Evolutionary conservation across 2,329 filamentous ascomycete genomes (phyloP).

Genomic region (Chaetomium strumarium): DNA sequence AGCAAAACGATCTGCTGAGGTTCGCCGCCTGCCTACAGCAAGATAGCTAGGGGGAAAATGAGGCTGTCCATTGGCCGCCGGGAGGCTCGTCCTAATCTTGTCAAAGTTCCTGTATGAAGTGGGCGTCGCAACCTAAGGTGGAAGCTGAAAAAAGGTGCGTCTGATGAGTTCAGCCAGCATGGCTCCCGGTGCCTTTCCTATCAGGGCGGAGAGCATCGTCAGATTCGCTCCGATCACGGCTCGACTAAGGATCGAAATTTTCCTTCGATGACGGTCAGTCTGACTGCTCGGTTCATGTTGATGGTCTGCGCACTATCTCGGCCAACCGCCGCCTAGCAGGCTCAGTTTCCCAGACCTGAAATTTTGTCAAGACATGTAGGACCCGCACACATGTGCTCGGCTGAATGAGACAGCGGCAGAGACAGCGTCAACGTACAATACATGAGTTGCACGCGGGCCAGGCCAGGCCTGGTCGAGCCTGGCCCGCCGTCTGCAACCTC

Average conservation of each 20-base stretch:
- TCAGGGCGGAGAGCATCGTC: not conserved
- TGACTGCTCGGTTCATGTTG: not conserved
- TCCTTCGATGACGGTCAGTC: not conserved
- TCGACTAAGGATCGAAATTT: constrained; percentile 2
- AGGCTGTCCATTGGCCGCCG: constrained; percentile 10
- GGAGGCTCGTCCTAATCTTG: not conserved
- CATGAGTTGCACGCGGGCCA: constrained; percentile 1
- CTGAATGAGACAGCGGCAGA: constrained; percentile 12
- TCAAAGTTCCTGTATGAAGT: constrained; percentile 1
- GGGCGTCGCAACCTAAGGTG: constrained; percentile 9
- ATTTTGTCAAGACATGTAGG: not conserved
- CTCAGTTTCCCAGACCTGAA: not conserved
- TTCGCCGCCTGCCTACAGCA: not conserved
- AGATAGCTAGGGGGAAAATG: not conserved
- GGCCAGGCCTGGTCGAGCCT: not conserved
- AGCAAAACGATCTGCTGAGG: constrained; percentile 7
- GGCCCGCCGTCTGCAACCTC: constrained; percentile 3
- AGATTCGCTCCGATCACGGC: not conserved
- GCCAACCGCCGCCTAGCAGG: not conserved
- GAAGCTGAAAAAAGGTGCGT: not conserved
- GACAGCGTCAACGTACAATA: not conserved
- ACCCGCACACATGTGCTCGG: constrained; percentile 7
- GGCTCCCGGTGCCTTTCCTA: constrained; percentile 5
- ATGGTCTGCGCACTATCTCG: not conserved
- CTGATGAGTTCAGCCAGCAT: not conserved